Percentiles rank a stretch among this genome's conserved stretches.
Conservation (phyloP, 2,329 filamentous ascomycete genomes). For the Neopestalotiopsis sp. region DNA sequence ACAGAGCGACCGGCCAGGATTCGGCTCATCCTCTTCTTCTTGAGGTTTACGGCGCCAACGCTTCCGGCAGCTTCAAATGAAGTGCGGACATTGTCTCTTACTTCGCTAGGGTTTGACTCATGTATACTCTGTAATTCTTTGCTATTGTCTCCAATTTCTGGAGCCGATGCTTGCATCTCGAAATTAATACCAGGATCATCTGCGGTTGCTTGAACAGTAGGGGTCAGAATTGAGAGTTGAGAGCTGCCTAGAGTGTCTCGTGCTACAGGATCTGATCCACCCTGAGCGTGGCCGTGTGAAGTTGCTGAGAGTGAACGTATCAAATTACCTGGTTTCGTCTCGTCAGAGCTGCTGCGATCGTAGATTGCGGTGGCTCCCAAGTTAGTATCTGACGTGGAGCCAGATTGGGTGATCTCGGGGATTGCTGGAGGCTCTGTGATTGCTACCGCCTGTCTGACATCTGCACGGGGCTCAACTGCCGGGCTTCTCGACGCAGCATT, state of each 20-base stretch:
- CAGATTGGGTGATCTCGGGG: neutral
- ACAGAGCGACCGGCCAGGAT: conserved; percentile 40
- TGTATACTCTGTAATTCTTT: conserved; percentile 1
- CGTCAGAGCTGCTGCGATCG: too few relatives aligned
- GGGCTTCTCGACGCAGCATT: neutral
- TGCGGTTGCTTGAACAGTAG: neutral
- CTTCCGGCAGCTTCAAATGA: conserved; percentile 35
- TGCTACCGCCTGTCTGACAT: neutral
- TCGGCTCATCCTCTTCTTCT: conserved; percentile 33
- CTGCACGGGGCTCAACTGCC: neutral
- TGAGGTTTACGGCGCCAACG: conserved; percentile 32
- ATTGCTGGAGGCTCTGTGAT: neutral
- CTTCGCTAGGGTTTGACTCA: conserved; percentile 17
- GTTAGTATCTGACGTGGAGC: too few relatives aligned
- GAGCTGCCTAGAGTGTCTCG: neutral
- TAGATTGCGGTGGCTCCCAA: too few relatives aligned
- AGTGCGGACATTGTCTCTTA: conserved; percentile 25
- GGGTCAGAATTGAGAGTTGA: neutral
- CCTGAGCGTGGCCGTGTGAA: neutral
- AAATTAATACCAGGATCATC: neutral
- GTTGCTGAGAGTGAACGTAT: neutral
- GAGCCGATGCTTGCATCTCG: neutral
- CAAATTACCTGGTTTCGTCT: neutral
- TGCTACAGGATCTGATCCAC: neutral
- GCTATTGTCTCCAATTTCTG: neutral